phyloP scores from a whole-genome alignment of 768 basidiomycete genomes.

The Mycena galericulata region DNA sequence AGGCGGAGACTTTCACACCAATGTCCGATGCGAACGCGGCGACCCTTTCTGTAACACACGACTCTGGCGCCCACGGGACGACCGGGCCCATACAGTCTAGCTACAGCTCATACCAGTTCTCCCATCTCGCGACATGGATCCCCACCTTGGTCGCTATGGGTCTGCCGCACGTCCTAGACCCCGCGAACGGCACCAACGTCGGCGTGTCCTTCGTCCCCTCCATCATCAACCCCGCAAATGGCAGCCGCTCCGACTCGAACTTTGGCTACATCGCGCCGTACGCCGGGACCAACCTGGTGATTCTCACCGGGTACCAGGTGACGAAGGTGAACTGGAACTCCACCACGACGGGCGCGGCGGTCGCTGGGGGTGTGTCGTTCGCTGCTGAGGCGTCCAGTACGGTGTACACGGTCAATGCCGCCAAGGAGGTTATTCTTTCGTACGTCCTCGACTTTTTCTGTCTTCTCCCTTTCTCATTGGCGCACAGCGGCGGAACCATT shows the following conservation, averaged over 20 bases:
- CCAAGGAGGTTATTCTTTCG: conserved; percentile 36
- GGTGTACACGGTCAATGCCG: conserved; percentile 29
- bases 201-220: conserved; percentile 34
- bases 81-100: conserved; percentile 33
- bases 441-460: conserved; percentile 10
- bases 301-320: conserved; percentile 34
- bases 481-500: conserved; percentile 24
- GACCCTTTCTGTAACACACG: conserved; percentile 25
- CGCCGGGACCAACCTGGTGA: conserved; percentile 26
- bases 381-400: conserved; percentile 19
- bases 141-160: conserved; percentile 35
- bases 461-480: not conserved
- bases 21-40: conserved; percentile 31
- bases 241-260: conserved; percentile 35
- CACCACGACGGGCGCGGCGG: conserved; percentile 28
- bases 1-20: conserved; percentile 33
- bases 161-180: conserved; percentile 26
- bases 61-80: conserved; percentile 27
- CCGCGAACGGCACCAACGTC: conserved; percentile 30
- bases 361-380: conserved; percentile 34
- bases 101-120: conserved; percentile 32
- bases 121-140: conserved; percentile 32
- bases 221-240: conserved; percentile 33
- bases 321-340: conserved; percentile 33
- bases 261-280: conserved; percentile 36